phyloP scores from a whole-genome alignment of 2,329 filamentous ascomycete species.

The Botryotinia narcissicola region DNA sequence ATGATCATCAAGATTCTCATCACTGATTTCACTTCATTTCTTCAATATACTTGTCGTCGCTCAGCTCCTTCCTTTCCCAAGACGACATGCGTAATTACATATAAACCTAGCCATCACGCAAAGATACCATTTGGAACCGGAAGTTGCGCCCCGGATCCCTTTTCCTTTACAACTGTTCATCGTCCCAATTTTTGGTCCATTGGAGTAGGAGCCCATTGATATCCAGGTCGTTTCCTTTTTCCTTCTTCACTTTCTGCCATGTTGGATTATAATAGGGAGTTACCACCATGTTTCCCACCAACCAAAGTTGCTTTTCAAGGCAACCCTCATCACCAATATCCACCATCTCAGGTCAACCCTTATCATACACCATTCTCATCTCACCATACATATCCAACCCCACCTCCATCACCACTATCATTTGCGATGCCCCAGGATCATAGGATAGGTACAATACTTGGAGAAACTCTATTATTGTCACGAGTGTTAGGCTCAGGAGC shows the following conservation, averaged over 20 bases:
- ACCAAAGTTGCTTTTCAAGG: slow-evolving; percentile 10
- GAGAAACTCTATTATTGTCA: slow-evolving; percentile 67
- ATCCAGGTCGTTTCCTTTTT: slow-evolving; percentile 16
- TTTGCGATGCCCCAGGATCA: slow-evolving; percentile 58
- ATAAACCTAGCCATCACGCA: slow-evolving; percentile 5
- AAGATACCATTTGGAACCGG: slow-evolving; percentile 15
- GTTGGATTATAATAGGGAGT: slow-evolving; percentile 15
- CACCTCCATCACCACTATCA: slow-evolving; percentile 16
- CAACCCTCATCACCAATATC: slow-evolving; percentile 7
- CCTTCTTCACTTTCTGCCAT: slow-evolving; percentile 19
- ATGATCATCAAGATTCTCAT: background rate
- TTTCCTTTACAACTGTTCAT: slow-evolving; percentile 20
- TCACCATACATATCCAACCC: slow-evolving; percentile 7
- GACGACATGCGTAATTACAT: slow-evolving; percentile 5
- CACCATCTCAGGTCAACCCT: background rate
- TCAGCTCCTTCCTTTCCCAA: background rate
- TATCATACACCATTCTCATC: background rate
- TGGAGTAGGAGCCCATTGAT: slow-evolving; percentile 15
- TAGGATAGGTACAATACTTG: slow-evolving; percentile 78
- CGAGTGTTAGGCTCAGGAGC: slow-evolving; percentile 88
- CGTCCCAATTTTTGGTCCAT: slow-evolving; percentile 17
- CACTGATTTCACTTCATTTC: background rate
- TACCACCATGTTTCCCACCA: slow-evolving; percentile 9
- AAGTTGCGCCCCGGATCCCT: slow-evolving; percentile 2
- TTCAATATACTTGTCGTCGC: slow-evolving; percentile 10